These are phyloP conservation scores for Pseudopediastrum boryanum DNA, from an alignment of 139 green algal species.

Conservation along the genomic window DNA sequence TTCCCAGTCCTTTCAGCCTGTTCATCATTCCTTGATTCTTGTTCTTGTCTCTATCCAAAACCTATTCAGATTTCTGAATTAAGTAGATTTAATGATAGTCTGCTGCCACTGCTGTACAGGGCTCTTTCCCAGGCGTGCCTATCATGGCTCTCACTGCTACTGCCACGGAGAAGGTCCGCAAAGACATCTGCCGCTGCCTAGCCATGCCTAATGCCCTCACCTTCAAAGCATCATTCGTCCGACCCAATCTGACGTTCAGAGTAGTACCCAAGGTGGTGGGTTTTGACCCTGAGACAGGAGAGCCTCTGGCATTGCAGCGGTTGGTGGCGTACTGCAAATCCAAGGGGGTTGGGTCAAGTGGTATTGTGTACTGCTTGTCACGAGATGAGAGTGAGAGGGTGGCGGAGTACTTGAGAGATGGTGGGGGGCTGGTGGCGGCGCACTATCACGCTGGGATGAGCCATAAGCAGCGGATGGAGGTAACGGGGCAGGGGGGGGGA, in stretches of 20 bases:
- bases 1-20: too few relatives aligned
- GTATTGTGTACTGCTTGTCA: conserved; percentile 95
- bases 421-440: conserved; percentile 47
- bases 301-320: conserved; percentile 39
- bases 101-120: conserved; percentile 17
- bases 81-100: too few relatives aligned
- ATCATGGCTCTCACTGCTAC: conserved; percentile 81
- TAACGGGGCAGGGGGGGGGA: conserved; percentile 16
- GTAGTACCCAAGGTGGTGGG: conserved; percentile 66
- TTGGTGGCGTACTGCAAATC: conserved; percentile 33
- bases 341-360: conserved; percentile 48
- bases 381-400: conserved; percentile 85
- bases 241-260: conserved; percentile 78
- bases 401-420: conserved; percentile 44
- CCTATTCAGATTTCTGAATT: too few relatives aligned
- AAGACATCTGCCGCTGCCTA: not conserved
- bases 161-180: conserved; percentile 61
- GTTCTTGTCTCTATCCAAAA: too few relatives aligned
- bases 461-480: conserved; percentile 70
- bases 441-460: conserved; percentile 93
- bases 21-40: too few relatives aligned
- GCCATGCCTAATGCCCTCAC: not conserved
- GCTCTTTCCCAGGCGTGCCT: conserved; percentile 47
- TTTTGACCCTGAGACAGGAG: conserved; percentile 44
- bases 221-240: conserved; percentile 56